These are phyloP conservation scores for Petrea volubilis DNA, from an alignment of 257 asterid species.

Conservation along the genomic window DNA sequence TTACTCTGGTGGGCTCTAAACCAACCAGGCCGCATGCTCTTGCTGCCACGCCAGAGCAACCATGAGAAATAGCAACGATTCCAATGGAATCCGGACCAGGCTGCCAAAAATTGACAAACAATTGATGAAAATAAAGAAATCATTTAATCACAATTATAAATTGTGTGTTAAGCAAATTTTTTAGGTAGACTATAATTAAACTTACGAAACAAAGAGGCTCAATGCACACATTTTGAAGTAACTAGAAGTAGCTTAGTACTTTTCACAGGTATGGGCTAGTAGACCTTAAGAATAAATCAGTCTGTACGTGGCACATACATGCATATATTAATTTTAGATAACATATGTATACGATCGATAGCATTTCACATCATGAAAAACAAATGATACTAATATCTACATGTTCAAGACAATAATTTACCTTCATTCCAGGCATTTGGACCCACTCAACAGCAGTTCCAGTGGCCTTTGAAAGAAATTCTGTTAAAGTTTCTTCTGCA, in stretches of 20 bases:
- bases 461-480: constrained; percentile 95
- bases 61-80: constrained; percentile 97
- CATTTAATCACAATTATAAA: neutral
- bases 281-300: neutral
- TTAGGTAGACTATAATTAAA: neutral
- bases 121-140: neutral
- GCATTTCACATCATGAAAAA: neutral
- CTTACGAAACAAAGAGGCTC: neutral
- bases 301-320: neutral
- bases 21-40: constrained; percentile 97
- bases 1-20: constrained; percentile 88
- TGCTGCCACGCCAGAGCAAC: constrained; percentile 98
- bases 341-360: neutral
- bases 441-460: constrained; percentile 99
- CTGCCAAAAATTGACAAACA: constrained; percentile 36
- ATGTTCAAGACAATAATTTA: constrained; percentile 23
- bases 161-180: neutral
- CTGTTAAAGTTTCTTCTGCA: constrained; percentile 97
- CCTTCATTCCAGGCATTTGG: constrained; percentile 99
- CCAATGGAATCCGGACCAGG: constrained; percentile 99
- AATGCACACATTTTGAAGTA: neutral
- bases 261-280: neutral
- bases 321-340: neutral
- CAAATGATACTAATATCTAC: neutral
- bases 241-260: neutral